Conservation (phyloP, 2,329 filamentous ascomycete genomes). For the Corinectria fuckeliana region DNA sequence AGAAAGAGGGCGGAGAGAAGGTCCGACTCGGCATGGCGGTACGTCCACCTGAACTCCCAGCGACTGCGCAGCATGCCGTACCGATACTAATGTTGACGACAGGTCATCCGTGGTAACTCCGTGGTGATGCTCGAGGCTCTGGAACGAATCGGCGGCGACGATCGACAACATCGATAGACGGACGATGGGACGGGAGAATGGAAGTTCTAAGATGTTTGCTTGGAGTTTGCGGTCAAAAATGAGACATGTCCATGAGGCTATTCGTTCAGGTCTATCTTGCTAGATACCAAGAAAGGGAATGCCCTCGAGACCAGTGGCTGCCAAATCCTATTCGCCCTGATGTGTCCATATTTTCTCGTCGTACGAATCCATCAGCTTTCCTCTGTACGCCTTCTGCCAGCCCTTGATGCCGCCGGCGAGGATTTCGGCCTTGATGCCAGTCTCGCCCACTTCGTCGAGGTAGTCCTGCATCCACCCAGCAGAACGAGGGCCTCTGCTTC, state of each 20-base stretch:
- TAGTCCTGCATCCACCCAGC: constrained; percentile 65
- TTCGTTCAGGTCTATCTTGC: constrained; percentile 35
- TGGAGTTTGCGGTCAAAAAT: constrained; percentile 47
- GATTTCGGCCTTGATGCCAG: constrained; percentile 52
- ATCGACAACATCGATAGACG: constrained; percentile 48
- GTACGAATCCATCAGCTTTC: constrained; percentile 57
- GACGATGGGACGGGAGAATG: constrained; percentile 17
- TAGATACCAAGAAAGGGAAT: constrained; percentile 42
- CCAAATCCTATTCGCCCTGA: constrained; percentile 31
- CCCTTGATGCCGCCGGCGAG: constrained; percentile 61
- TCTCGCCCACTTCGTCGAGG: constrained; percentile 53
- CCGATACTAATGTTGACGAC: constrained; percentile 33
- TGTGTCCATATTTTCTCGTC: constrained; percentile 49
- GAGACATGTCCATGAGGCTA: constrained; percentile 27
- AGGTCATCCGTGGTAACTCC: constrained; percentile 97
- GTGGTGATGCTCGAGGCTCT: constrained; percentile 96
- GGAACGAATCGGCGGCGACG: constrained; percentile 70
- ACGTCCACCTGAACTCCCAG: constrained; percentile 46
- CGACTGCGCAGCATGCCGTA: neutral
- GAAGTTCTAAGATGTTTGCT: constrained; percentile 36
- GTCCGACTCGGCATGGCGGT: constrained; percentile 91
- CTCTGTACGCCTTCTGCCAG: constrained; percentile 58
- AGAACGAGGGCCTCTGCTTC: constrained; percentile 57
- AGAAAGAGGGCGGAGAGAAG: constrained; percentile 91
- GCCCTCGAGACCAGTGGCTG: constrained; percentile 22